Evolutionary conservation across 2,329 filamentous ascomycete species (phyloP), one percentile per base, ranked within the genome.

Genomic region (Fusarium newnesense): DNA sequence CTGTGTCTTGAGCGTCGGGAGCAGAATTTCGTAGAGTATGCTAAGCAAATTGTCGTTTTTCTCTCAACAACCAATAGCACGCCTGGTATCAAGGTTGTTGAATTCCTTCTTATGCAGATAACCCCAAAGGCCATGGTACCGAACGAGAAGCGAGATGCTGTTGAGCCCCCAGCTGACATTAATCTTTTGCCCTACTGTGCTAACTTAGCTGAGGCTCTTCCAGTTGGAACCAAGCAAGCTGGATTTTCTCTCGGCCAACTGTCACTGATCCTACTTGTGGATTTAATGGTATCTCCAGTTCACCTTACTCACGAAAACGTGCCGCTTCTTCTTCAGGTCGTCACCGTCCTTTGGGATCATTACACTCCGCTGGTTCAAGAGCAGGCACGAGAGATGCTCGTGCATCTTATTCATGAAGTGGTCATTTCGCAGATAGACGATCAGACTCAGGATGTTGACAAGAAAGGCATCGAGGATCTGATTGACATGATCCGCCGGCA

Each of bases 31-130:
- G 96, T 99, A 62, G 94, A 98, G 76, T 97, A 97, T 79, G 96
- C 96, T 9, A 99, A 98, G 84, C 96, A 99, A 81, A 96, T 99
- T 59, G 95, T 98, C 21, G 97, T 99, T 2, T 98, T 98, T 80
- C 82, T 99, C 9, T 97, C 96, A 0, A 96, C 94, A 73, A 97
- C 88, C 1, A 87, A 85, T 71, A 88, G 85, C 89, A 78, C 93
- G 83, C 79, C 95, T 4, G 95, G 95, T 2, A 92, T 94, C 53
- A 97, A 97, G 78, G 95, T 99, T 7, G 92, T 99, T 16, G 96
- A 99, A 73, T 98, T 98, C 75, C 87, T 99, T 61, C 85, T 98
- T 34, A 88, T 97, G 82, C 95, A 98, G 74, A 95, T 99, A 70
- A 94, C 91, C 0, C 96, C 97, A 2, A 97, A 96, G 81, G 93